Conservation (phyloP, 108 stramenopile genomes). For the Nitzschia sp. region DNA sequence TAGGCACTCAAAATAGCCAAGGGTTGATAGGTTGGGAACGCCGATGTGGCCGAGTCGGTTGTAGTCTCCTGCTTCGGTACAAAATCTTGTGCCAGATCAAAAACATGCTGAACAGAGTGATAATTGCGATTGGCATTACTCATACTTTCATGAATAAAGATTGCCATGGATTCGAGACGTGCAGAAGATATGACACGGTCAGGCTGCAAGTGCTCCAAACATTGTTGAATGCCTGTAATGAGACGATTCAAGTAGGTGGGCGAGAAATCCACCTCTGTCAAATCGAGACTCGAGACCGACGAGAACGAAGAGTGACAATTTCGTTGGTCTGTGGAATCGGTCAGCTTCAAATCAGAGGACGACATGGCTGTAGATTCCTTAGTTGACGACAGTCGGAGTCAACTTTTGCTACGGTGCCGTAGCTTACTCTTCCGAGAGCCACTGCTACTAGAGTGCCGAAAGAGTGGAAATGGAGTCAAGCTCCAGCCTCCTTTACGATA, state of each 20-base stretch:
- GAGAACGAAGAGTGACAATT: no score
- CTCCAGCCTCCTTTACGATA: no score
- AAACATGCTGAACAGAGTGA: conserved; percentile 61
- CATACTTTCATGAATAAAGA: conserved; percentile 64
- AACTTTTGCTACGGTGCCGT: no score
- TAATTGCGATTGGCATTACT: conserved; percentile 40
- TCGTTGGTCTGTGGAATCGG: neutral
- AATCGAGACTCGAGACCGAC: no score
- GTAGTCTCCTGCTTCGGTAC: neutral
- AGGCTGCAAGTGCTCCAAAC: conserved; percentile 30
- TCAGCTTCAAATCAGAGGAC: neutral
- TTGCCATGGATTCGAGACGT: conserved; percentile 42
- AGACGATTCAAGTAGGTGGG: conserved; percentile 45
- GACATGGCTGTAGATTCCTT: neutral
- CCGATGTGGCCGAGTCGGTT: no score
- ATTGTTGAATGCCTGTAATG: conserved; percentile 32
- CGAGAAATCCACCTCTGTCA: neutral
- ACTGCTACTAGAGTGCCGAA: no score
- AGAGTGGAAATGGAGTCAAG: no score
- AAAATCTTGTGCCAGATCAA: conserved; percentile 40
- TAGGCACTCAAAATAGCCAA: conserved; percentile 45
- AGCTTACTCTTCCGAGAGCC: no score
- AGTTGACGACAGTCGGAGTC: no score
- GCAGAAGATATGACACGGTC: neutral
- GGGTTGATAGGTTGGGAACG: conserved; percentile 23